A percentile compares a stretch with the other conserved stretches of the same genome.
These are phyloP conservation scores for Seminavis robusta DNA, from an alignment of 108 stramenopile species.

Conservation along the genomic window DNA sequence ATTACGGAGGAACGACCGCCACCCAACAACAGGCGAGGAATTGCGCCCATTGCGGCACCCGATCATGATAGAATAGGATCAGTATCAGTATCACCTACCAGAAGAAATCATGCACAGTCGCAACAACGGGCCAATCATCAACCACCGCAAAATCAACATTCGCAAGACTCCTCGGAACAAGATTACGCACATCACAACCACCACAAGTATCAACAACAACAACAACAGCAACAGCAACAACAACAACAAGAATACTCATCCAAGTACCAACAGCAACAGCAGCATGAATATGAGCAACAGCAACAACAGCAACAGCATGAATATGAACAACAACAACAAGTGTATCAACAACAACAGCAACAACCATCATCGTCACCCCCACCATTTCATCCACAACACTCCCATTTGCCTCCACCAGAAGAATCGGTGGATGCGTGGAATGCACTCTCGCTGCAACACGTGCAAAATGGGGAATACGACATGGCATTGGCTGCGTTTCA, in stretches of 20 bases:
- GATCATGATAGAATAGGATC: too few species aligned
- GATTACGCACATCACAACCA: too few species aligned
- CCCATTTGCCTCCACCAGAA: not conserved
- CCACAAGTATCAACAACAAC: not conserved
- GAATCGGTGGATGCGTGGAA: constrained; percentile 21
- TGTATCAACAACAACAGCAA: not conserved
- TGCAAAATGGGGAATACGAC: constrained; percentile 43
- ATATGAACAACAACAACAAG: not conserved
- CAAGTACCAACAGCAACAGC: not conserved
- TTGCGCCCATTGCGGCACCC: too few species aligned
- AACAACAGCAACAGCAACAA: not conserved
- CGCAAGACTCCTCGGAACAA: too few species aligned
- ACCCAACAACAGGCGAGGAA: too few species aligned
- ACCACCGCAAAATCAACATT: too few species aligned
- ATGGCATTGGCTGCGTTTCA: constrained; percentile 38
- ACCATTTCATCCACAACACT: not conserved
- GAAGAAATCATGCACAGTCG: too few species aligned
- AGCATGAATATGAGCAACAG: not conserved
- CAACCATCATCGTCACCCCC: not conserved
- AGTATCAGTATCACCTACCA: too few species aligned
- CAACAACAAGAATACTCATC: not conserved
- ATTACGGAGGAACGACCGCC: too few species aligned
- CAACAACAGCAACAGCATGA: not conserved
- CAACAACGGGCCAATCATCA: too few species aligned
- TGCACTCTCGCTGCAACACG: constrained; percentile 46